phyloP scores from a whole-genome alignment of 2,329 filamentous ascomycete genomes.

The Cercospora sojina region DNA sequence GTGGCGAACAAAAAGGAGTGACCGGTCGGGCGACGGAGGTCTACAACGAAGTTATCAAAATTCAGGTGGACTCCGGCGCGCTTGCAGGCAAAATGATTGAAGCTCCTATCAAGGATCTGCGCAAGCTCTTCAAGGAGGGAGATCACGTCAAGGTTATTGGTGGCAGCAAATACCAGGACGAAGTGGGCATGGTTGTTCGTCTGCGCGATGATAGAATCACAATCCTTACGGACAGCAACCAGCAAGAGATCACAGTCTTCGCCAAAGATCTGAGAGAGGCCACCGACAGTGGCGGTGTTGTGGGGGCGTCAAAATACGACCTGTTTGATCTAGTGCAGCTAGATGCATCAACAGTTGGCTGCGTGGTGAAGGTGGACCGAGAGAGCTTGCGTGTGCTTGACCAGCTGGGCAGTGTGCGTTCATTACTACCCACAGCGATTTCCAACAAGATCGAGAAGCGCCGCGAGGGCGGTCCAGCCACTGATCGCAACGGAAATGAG shows the following conservation, averaged over 20 bases:
- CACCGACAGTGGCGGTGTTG: conserved; percentile 83
- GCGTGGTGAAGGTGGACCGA: conserved; percentile 90
- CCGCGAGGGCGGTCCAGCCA: conserved; percentile 75
- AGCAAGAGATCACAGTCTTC: conserved; percentile 93
- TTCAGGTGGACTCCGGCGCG: conserved; percentile 79
- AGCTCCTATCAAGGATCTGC: conserved; percentile 84
- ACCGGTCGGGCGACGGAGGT: conserved; percentile 82
- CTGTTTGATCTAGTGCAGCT: conserved; percentile 93
- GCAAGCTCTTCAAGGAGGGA: conserved; percentile 88
- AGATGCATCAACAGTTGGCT: conserved; percentile 87
- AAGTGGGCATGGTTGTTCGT: conserved; percentile 95
- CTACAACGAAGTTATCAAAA: conserved; percentile 85
- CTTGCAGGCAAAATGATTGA: conserved; percentile 82
- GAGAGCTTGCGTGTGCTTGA: conserved; percentile 88
- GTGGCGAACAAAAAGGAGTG: conserved; percentile 91
- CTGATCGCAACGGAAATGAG: conserved; percentile 89
- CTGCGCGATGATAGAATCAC: conserved; percentile 92
- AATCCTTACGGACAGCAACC: conserved; percentile 86
- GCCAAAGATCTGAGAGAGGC: conserved; percentile 95
- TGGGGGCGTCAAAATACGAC: conserved; percentile 81
- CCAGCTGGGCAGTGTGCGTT: conserved; percentile 79
- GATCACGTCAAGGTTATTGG: conserved; percentile 99
- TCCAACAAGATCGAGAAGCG: conserved; percentile 82
- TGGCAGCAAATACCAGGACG: conserved; percentile 88
- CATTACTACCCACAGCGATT: conserved; percentile 86